Percentiles rank a stretch among this genome's conserved stretches.
Evolutionary conservation across 371 early-diverging fungal genomes (phyloP).

Genomic region (Mortierella polycephala): DNA sequence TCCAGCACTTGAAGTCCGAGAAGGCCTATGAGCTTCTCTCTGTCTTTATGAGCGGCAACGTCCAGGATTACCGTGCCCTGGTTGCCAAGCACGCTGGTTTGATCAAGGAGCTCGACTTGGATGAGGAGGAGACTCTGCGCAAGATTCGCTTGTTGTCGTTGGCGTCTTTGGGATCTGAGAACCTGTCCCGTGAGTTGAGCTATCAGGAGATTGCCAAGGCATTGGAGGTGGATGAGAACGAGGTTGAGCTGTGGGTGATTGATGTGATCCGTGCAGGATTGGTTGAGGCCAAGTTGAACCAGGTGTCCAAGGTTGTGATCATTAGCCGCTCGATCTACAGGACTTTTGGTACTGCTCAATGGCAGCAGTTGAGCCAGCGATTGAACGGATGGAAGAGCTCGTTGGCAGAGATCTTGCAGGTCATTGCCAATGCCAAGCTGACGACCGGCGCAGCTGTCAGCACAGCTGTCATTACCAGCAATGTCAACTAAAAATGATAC

Average conservation of each 20-base stretch:
- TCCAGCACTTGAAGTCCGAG: constrained; percentile 65
- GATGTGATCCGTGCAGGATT: constrained; percentile 92
- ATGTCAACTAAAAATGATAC: neutral
- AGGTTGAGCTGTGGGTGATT: constrained; percentile 94
- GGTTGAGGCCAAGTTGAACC: constrained; percentile 95
- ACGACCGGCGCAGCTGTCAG: constrained; percentile 50
- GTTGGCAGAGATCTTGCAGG: constrained; percentile 81
- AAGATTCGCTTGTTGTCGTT: constrained; percentile 92
- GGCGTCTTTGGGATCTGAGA: constrained; percentile 82
- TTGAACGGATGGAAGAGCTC: constrained; percentile 85
- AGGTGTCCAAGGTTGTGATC: constrained; percentile 79
- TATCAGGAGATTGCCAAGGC: constrained; percentile 80
- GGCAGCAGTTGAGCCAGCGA: constrained; percentile 76
- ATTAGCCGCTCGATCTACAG: constrained; percentile 86
- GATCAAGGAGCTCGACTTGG: constrained; percentile 61
- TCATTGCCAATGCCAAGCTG: constrained; percentile 86
- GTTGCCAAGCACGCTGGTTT: constrained; percentile 63
- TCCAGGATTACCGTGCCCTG: constrained; percentile 75
- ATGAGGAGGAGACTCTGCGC: constrained; percentile 69
- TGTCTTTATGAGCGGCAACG: constrained; percentile 78
- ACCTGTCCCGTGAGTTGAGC: constrained; percentile 74
- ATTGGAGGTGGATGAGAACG: constrained; percentile 80
- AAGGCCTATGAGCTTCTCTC: constrained; percentile 75
- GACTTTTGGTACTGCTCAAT: constrained; percentile 84
- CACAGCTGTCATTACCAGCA: constrained; percentile 52